These are phyloP conservation scores for Pyrenula massariospora DNA, from an alignment of 495 filamentous ascomycete genomes.

Conservation along the genomic window DNA sequence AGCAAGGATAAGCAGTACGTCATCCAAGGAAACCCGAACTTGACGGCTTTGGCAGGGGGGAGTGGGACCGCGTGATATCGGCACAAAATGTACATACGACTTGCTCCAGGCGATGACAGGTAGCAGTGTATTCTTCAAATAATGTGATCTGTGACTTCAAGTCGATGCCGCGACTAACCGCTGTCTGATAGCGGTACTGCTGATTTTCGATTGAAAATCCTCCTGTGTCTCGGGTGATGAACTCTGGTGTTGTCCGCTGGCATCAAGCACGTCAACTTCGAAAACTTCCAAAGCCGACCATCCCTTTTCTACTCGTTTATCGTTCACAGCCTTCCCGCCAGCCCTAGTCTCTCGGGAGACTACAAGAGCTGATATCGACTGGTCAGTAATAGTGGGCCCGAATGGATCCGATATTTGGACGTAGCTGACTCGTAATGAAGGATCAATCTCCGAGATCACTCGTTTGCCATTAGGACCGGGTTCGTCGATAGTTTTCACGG, in stretches of 20 bases:
- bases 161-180: constrained; percentile 9
- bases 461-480: constrained; percentile 39
- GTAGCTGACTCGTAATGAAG: constrained; percentile 48
- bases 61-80: constrained; percentile 1
- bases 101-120: no score
- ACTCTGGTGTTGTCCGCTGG: constrained; percentile 17
- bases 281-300: constrained; percentile 70
- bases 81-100: no score
- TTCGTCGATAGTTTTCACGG: constrained; percentile 19
- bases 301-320: constrained; percentile 62
- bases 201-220: constrained; percentile 71
- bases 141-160: no score
- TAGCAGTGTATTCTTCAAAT: no score
- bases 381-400: constrained; percentile 82
- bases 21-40: constrained; percentile 16
- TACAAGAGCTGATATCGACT: constrained; percentile 66
- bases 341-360: constrained; percentile 82
- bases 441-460: constrained; percentile 32
- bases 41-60: constrained; percentile 1
- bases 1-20: constrained; percentile 41
- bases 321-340: constrained; percentile 76
- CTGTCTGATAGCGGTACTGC: constrained; percentile 66
- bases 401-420: constrained; percentile 81
- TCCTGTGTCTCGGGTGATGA: constrained; percentile 25
- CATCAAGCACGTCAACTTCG: constrained; percentile 77